Base-by-base conservation (phyloP, 2,329 filamentous ascomycete species). In the Ophiosphaerella korrae region DNA sequence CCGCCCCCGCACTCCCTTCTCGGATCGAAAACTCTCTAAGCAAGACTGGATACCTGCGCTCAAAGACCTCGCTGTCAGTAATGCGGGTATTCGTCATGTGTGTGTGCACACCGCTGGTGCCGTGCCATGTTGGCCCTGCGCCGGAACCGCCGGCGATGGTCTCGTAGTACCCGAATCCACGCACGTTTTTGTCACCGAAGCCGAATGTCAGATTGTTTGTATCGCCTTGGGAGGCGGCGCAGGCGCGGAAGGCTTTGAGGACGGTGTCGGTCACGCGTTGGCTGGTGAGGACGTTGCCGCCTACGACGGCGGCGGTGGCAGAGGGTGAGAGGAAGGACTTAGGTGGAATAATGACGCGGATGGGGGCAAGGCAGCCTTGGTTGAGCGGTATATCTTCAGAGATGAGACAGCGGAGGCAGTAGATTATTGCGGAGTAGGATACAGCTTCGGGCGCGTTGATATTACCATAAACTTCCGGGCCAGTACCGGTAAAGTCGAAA, bases 31-130 rank as follows among this genome's bases (percentile, higher is more conserved):
- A 93, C 59, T 88, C 82, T 5, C 86, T 79, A 31, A 94, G 75
- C 1, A 94, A 72, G 1, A 92, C 88, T 0, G 89, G 89, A 64
- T 92, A 92, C 7, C 89, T 78, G 24, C 87, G 80, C 75, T 93
- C 89, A 58, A 93, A 89, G 6, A 92, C 83, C 69, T 94, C 90
- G 0, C 87, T 81, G 67, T 93, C 90, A 0, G 89, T 92, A 66
- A 92, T 93, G 12, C 89, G 82, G 3, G 89, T 93, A 71, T 94
- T 94, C 6, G 90, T 93, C 88, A 92, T 92, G 74, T 93, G 88
- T 2, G 84, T 88, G 68, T 93, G 88, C n/a, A 92, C 88, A 13
- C 88, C 89, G 45, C 79, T 84, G 9, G 88, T 87, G 33, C 89
- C 89, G 53, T 88, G 79, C 89, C 89, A 92, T 12, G 80, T 79